Conservation (phyloP, 306 rosid species). For the Vachellia collinsii region DNA sequence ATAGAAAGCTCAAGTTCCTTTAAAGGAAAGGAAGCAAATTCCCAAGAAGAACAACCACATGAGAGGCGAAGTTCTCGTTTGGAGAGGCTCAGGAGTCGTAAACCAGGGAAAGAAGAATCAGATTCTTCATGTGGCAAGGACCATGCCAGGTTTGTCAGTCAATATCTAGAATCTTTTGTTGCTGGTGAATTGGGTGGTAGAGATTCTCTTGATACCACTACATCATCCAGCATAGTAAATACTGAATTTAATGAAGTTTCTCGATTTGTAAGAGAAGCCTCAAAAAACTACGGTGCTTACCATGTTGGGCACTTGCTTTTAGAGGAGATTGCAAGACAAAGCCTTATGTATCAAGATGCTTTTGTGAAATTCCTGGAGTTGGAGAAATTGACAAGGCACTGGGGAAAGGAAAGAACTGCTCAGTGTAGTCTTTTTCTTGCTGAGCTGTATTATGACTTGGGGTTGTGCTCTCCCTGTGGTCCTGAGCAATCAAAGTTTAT, state of each 20-base stretch:
- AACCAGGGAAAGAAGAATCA: conserved; percentile 89
- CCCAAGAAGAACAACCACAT: conserved; percentile 79
- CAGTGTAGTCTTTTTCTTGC: conserved; percentile 86
- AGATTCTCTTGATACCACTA: conserved; percentile 41
- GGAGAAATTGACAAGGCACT: conserved; percentile 87
- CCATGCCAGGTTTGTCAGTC: conserved; percentile 71
- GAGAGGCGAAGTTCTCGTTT: conserved; percentile 97
- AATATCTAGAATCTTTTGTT: conserved; percentile 79
- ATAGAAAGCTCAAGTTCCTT: conserved; percentile 49
- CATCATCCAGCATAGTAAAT: conserved; percentile 56
- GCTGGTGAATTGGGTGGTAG: conserved; percentile 50
- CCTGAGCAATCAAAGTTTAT: conserved; percentile 67
- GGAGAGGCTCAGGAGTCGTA: conserved; percentile 94
- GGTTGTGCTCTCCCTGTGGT: conserved; percentile 62
- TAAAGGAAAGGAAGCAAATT: conserved; percentile 71
- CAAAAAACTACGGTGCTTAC: conserved; percentile 84
- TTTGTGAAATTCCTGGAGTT: conserved; percentile 81
- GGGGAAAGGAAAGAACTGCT: conserved; percentile 89
- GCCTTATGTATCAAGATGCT: conserved; percentile 62
- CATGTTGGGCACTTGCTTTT: conserved; percentile 83
- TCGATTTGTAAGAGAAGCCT: conserved; percentile 62
- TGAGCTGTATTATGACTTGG: conserved; percentile 82
- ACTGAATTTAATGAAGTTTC: conserved; percentile 61
- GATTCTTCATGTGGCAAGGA: conserved; percentile 75
- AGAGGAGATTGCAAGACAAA: conserved; percentile 71